Conservation (phyloP, 768 basidiomycete genomes). For the Strobilomyces confusus region DNA sequence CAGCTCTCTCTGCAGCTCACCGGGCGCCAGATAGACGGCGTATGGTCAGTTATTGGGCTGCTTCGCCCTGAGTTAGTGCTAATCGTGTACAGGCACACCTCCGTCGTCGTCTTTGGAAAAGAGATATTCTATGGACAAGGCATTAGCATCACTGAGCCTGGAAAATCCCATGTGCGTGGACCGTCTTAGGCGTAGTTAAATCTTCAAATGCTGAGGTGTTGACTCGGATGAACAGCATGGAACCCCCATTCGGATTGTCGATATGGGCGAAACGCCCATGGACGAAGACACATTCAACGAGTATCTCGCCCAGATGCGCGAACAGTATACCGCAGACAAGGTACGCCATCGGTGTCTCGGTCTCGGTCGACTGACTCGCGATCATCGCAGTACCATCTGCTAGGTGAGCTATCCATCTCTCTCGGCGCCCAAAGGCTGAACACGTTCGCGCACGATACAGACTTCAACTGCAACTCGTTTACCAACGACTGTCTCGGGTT, state of each 20-base stretch:
- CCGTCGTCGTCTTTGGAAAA: constrained; percentile 79
- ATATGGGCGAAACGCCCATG: constrained; percentile 75
- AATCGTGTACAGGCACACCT: constrained; percentile 71
- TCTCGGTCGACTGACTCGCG: neutral
- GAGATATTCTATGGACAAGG: constrained; percentile 93
- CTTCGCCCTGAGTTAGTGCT: neutral
- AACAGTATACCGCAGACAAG: constrained; percentile 88
- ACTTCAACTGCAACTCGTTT: constrained; percentile 96
- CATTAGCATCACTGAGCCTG: constrained; percentile 66
- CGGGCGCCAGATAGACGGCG: constrained; percentile 87
- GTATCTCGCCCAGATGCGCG: constrained; percentile 69
- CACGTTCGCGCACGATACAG: constrained; percentile 33
- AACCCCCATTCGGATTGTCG: constrained; percentile 59
- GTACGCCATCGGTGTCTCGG: constrained; percentile 35
- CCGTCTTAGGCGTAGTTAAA: too few species aligned
- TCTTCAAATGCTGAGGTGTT: too few species aligned
- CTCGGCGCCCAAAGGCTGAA: neutral
- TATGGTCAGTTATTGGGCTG: constrained; percentile 58
- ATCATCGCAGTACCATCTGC: constrained; percentile 71
- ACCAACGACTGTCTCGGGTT: constrained; percentile 87
- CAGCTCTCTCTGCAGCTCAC: constrained; percentile 76
- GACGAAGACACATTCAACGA: constrained; percentile 86
- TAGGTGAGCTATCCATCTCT: constrained; percentile 45
- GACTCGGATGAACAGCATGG: constrained; percentile 55
- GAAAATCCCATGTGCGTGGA: constrained; percentile 71